phyloP scores from a whole-genome alignment of 495 filamentous ascomycete species.

The Lichenothelia convexa region DNA sequence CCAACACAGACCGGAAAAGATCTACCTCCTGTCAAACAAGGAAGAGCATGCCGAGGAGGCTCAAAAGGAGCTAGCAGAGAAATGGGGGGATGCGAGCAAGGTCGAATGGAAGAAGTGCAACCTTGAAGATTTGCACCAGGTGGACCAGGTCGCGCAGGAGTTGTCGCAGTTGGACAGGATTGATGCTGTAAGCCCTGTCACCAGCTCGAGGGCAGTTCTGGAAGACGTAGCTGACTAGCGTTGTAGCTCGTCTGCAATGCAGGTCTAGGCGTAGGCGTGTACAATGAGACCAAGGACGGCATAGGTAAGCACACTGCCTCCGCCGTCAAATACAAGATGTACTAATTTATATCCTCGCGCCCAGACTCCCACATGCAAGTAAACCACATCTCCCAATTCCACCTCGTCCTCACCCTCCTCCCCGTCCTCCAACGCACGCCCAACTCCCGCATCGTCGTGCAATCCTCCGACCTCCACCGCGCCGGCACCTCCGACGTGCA shows the following conservation, averaged over 20 bases:
- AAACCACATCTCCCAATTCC: slow-evolving; percentile 18
- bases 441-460: slow-evolving; percentile 27
- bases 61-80: slow-evolving; percentile 10
- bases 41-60: slow-evolving; percentile 16
- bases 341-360: not conserved
- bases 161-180: slow-evolving; percentile 13
- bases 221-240: too few relatives aligned
- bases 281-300: slow-evolving; percentile 18
- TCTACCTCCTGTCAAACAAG: slow-evolving; percentile 29
- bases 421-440: slow-evolving; percentile 14
- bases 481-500: slow-evolving; percentile 23
- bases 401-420: slow-evolving; percentile 16
- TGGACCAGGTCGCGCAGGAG: slow-evolving; percentile 9
- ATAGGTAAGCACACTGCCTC: slow-evolving; percentile 5
- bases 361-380: slow-evolving; percentile 20
- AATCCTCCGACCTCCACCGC: slow-evolving; percentile 37
- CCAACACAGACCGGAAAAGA: slow-evolving; percentile 28
- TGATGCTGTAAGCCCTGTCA: too few relatives aligned
- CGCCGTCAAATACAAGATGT: not conserved
- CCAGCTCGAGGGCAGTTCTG: too few relatives aligned
- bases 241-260: slow-evolving; percentile 17
- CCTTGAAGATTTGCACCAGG: slow-evolving; percentile 13
- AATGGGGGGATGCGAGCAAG: slow-evolving; percentile 11
- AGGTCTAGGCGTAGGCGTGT: slow-evolving; percentile 17
- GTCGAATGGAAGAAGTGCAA: slow-evolving; percentile 16